These are phyloP conservation scores for Allium fistulosum DNA, from an alignment of 106 monocot species.

Conservation along the genomic window DNA sequence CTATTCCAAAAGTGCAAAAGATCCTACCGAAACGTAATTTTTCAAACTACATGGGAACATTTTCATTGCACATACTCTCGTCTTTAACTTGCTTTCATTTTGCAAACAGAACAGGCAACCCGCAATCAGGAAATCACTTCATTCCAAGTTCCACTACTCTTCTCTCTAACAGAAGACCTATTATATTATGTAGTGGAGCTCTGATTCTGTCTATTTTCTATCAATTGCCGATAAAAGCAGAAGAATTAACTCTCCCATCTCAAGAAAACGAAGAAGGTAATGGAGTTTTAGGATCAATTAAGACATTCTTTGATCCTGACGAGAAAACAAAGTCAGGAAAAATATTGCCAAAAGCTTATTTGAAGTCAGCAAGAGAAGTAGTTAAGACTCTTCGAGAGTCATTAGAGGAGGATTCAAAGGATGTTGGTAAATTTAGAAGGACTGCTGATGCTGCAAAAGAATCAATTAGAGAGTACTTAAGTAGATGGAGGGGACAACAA, in stretches of 20 bases:
- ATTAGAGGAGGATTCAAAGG: slow-evolving; percentile 59
- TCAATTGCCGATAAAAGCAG: slow-evolving; percentile 37
- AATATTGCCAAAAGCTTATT: slow-evolving; percentile 73
- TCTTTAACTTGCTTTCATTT: slow-evolving; percentile 3
- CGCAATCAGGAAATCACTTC: slow-evolving; percentile 8
- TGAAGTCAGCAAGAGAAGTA: slow-evolving; percentile 81
- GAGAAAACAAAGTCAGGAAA: slow-evolving; percentile 94
- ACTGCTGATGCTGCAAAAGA: slow-evolving; percentile 91
- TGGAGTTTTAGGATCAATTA: slow-evolving; percentile 48
- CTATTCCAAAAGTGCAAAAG: slow-evolving; percentile 7
- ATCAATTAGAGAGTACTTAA: slow-evolving; percentile 78
- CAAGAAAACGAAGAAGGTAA: slow-evolving; percentile 24
- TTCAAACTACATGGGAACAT: not conserved
- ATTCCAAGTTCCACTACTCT: slow-evolving; percentile 7
- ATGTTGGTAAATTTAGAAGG: slow-evolving; percentile 76
- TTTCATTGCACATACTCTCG: not conserved
- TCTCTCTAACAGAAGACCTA: slow-evolving; percentile 28
- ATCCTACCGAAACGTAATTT: slow-evolving; percentile 17
- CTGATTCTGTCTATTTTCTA: slow-evolving; percentile 21
- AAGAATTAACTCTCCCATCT: slow-evolving; percentile 25
- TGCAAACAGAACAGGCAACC: slow-evolving; percentile 47
- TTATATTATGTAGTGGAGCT: slow-evolving; percentile 18
- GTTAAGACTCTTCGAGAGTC: slow-evolving; percentile 85
- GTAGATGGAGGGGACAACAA: slow-evolving; percentile 74
- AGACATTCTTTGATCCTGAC: slow-evolving; percentile 69